phyloP scores from a whole-genome alignment of 176 grass and related monocot genomes.

The Zea luxurians region DNA sequence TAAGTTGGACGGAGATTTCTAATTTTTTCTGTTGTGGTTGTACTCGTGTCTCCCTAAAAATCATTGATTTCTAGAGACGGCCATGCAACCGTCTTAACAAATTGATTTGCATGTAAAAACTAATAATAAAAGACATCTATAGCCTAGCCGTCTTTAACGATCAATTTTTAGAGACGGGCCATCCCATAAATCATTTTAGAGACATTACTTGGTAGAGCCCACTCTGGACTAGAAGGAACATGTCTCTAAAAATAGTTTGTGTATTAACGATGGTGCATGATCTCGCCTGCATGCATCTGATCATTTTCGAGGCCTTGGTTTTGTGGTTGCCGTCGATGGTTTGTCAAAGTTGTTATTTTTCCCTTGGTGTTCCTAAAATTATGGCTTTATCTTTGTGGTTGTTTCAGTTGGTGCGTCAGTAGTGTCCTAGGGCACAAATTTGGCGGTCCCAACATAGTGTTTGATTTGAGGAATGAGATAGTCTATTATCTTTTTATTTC shows the following conservation, averaged over 20 bases:
- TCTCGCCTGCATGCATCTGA: neutral
- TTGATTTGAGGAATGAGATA: too few relatives aligned
- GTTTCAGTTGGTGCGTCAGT: neutral
- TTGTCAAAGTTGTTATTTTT: neutral
- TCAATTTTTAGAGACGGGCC: neutral
- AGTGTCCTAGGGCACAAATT: neutral
- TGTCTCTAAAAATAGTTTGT: neutral
- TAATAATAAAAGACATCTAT: neutral
- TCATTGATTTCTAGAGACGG: neutral
- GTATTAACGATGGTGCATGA: neutral
- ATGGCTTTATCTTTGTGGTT: neutral
- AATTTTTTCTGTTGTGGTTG: too few relatives aligned
- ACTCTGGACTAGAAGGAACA: neutral
- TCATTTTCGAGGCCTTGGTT: neutral
- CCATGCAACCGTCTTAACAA: neutral
- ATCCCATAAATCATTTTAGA: neutral
- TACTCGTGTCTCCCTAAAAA: neutral
- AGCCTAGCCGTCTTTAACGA: neutral
- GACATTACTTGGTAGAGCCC: neutral
- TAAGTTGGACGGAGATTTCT: too few relatives aligned
- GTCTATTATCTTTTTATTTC: too few relatives aligned
- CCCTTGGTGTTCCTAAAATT: neutral
- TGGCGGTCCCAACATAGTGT: neutral
- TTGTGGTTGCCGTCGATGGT: too few relatives aligned
- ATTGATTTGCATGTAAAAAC: neutral